Conservation (phyloP, 1,139 yeast species). For the Suhomyces bokatorum region DNA sequence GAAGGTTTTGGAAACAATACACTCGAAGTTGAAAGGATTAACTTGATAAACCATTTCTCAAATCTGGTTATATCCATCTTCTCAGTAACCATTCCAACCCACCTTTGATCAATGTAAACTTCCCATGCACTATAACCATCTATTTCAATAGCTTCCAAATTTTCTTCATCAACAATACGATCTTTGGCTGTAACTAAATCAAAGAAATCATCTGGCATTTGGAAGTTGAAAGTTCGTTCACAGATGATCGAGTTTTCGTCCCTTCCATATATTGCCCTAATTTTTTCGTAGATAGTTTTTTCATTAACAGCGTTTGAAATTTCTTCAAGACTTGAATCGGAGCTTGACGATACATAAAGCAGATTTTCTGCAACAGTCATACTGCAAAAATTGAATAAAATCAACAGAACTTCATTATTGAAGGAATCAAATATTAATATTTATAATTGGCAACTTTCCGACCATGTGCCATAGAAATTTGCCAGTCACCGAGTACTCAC, state of each 20-base stretch:
- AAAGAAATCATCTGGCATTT: not conserved
- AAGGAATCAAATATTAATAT: not conserved
- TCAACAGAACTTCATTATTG: not conserved
- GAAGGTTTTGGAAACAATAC: slow-evolving; percentile 11
- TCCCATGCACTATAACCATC: slow-evolving; percentile 12
- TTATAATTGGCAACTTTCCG: not conserved
- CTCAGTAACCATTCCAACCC: slow-evolving; percentile 33
- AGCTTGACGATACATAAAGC: slow-evolving; percentile 8
- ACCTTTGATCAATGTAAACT: slow-evolving; percentile 13
- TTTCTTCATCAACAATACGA: not conserved
- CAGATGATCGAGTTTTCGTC: slow-evolving; percentile 15
- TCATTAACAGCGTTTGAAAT: not conserved
- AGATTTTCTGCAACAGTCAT: slow-evolving; percentile 17
- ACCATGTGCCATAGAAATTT: not conserved
- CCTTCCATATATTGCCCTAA: slow-evolving; percentile 35
- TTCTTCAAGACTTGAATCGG: slow-evolving; percentile 8
- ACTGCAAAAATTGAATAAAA: not conserved
- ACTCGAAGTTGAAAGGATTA: slow-evolving; percentile 25
- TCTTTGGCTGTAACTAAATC: slow-evolving; percentile 1
- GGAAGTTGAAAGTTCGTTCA: slow-evolving; percentile 14
- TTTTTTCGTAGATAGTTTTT: slow-evolving; percentile 34
- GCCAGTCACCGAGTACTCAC: not conserved
- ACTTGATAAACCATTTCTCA: slow-evolving; percentile 37
- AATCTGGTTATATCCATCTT: slow-evolving; percentile 25
- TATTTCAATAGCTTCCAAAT: slow-evolving; percentile 6